Percentiles rank a stretch among this genome's conserved stretches.
Conservation (phyloP, 345 rosid species). For the Melastoma malabathricum region DNA sequence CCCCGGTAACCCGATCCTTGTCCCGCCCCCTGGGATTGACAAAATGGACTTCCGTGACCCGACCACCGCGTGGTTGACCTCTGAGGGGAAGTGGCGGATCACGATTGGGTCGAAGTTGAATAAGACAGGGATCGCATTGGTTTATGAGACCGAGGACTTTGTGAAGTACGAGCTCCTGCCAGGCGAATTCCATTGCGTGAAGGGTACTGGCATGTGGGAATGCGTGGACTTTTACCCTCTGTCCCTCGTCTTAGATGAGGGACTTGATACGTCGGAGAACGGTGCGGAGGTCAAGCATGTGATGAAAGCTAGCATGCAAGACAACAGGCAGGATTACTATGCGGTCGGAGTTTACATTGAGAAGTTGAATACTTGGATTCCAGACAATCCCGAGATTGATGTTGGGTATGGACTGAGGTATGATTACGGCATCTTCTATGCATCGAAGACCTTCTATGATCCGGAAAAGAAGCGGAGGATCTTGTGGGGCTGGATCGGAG, state of each 20-base stretch:
- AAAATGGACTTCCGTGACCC: slow-evolving; percentile 83
- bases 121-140: slow-evolving; percentile 49
- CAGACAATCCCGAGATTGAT: slow-evolving; percentile 42
- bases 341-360: slow-evolving; percentile 50
- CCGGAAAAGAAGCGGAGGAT: slow-evolving; percentile 34
- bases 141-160: slow-evolving; percentile 75
- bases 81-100: slow-evolving; percentile 73
- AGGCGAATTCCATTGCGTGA: slow-evolving; percentile 42
- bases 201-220: slow-evolving; percentile 90
- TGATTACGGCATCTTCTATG: slow-evolving; percentile 59
- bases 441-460: slow-evolving; percentile 61
- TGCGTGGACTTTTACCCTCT: slow-evolving; percentile 67
- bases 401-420: slow-evolving; percentile 56
- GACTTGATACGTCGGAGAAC: slow-evolving; percentile 42
- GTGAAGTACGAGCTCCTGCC: slow-evolving; percentile 23
- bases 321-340: slow-evolving; percentile 51
- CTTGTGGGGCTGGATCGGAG: slow-evolving; percentile 69
- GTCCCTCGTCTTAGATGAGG: slow-evolving; percentile 15
- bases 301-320: slow-evolving; percentile 45
- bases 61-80: slow-evolving; percentile 82
- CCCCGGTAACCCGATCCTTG: slow-evolving; percentile 60
- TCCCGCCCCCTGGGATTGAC: slow-evolving; percentile 53
- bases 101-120: slow-evolving; percentile 59
- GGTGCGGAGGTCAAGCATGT: slow-evolving; percentile 46
- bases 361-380: slow-evolving; percentile 25